Evolutionary conservation across 805 yeast genomes (phyloP).

Genomic region (Hanseniaspora guilliermondii): DNA sequence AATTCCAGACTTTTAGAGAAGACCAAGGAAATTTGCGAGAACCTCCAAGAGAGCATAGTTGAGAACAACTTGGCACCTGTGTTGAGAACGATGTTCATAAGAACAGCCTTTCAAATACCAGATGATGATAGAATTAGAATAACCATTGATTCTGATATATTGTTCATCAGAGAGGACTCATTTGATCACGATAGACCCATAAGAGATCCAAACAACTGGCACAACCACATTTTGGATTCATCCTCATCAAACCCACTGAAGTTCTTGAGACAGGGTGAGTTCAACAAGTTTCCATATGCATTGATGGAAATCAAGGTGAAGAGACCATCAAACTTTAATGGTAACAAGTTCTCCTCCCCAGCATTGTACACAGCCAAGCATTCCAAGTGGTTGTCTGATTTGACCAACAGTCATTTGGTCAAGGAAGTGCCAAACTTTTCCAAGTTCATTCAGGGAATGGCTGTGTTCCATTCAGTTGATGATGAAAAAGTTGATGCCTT

Average conservation of each 20-base stretch:
- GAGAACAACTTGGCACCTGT: constrained; percentile 69
- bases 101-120: constrained; percentile 96
- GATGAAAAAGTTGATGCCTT: constrained; percentile 70
- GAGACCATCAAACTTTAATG: constrained; percentile 28
- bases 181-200: constrained; percentile 77
- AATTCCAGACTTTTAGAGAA: constrained; percentile 40
- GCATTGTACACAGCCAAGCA: constrained; percentile 30
- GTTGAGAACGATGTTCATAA: constrained; percentile 70
- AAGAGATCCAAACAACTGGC: constrained; percentile 84
- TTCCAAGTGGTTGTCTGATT: constrained; percentile 72
- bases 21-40: constrained; percentile 42
- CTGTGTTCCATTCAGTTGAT: constrained; percentile 75
- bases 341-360: constrained; percentile 26
- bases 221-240: constrained; percentile 79
- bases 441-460: constrained; percentile 85
- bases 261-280: constrained; percentile 76
- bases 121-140: constrained; percentile 90
- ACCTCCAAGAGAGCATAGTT: constrained; percentile 49
- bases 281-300: constrained; percentile 65
- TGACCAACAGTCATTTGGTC: constrained; percentile 69
- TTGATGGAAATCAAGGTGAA: constrained; percentile 77
- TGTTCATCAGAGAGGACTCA: constrained; percentile 81
- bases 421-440: constrained; percentile 91
- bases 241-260: constrained; percentile 55
- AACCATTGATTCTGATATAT: constrained; percentile 76